Conservation (phyloP, 2,329 filamentous ascomycete species). For the Helicocarpus griseus region DNA sequence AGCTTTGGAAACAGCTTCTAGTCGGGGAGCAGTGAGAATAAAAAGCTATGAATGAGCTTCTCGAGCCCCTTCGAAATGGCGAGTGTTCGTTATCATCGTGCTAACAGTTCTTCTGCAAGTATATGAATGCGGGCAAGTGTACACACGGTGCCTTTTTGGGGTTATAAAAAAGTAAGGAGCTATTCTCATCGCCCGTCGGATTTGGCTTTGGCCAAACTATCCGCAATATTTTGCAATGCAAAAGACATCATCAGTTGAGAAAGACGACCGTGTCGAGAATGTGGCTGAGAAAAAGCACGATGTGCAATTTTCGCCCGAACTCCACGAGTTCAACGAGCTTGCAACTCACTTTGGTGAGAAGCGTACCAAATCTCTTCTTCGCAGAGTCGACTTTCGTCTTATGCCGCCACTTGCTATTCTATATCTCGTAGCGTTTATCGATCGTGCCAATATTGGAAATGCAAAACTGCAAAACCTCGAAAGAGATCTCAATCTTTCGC, state of each 20-base stretch:
- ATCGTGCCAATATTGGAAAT: background rate
- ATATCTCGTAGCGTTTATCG: slow-evolving; percentile 8
- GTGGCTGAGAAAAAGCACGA: background rate
- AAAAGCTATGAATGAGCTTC: too few relatives aligned
- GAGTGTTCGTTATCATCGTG: too few relatives aligned
- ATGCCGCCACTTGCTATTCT: slow-evolving; percentile 4
- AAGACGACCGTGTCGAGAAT: background rate
- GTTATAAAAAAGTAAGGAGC: too few relatives aligned
- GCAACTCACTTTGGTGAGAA: background rate
- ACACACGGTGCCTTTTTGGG: too few relatives aligned
- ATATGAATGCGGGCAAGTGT: too few relatives aligned
- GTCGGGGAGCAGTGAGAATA: too few relatives aligned
- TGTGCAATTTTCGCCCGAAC: background rate
- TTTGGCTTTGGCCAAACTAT: too few relatives aligned
- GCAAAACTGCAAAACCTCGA: background rate
- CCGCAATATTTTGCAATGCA: too few relatives aligned
- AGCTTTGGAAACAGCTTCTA: too few relatives aligned
- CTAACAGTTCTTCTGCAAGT: too few relatives aligned
- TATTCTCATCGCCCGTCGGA: too few relatives aligned
- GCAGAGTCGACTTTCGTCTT: slow-evolving; percentile 3
- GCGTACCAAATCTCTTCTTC: background rate
- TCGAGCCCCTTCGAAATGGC: too few relatives aligned
- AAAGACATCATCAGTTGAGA: background rate
- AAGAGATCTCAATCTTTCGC: background rate
- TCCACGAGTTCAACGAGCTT: background rate